Percentiles rank a stretch among this genome's conserved stretches.
Evolutionary conservation across 805 yeast genomes (phyloP).

Genomic region (Metschnikowia colocasiae): DNA sequence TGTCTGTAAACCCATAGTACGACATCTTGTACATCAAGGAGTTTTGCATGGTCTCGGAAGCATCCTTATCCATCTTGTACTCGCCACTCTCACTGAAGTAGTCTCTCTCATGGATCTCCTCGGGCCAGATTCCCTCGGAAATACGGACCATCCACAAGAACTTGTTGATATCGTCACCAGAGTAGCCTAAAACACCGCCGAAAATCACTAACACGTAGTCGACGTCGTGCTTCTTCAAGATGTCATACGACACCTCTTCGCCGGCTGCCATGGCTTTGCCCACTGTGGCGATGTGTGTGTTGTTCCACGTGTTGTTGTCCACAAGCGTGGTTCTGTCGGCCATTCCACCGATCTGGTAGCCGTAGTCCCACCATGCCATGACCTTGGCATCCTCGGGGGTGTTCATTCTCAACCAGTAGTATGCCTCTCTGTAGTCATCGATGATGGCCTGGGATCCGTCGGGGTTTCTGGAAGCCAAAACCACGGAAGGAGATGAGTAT

Average conservation of each 20-base stretch:
- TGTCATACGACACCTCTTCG: conserved; percentile 85
- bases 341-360: conserved; percentile 99
- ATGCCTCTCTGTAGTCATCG: conserved; percentile 98
- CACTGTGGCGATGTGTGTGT: conserved; percentile 98
- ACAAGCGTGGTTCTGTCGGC: conserved; percentile 98
- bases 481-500: conserved; percentile 97
- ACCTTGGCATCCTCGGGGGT: conserved; percentile 94
- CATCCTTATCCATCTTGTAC: conserved; percentile 78
- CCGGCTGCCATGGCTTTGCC: conserved; percentile 95
- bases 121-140: conserved; percentile 99
- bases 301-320: conserved; percentile 99
- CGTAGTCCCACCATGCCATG: conserved; percentile 99
- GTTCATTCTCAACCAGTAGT: conserved; percentile 98
- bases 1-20: conserved; percentile 77
- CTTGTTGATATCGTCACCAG: conserved; percentile 96
- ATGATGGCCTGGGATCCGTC: conserved; percentile 84
- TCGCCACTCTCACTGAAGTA: conserved; percentile 85
- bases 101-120: conserved; percentile 83
- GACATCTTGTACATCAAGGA: conserved; percentile 94
- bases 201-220: conserved; percentile 91
- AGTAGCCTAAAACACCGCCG: conserved; percentile 90
- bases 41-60: conserved; percentile 81
- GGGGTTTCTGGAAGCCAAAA: conserved; percentile 73
- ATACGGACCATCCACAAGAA: conserved; percentile 98
- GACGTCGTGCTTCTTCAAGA: conserved; percentile 86